Base-by-base conservation (phyloP, 2,329 filamentous ascomycete species). In the Phialophora expanda region DNA sequence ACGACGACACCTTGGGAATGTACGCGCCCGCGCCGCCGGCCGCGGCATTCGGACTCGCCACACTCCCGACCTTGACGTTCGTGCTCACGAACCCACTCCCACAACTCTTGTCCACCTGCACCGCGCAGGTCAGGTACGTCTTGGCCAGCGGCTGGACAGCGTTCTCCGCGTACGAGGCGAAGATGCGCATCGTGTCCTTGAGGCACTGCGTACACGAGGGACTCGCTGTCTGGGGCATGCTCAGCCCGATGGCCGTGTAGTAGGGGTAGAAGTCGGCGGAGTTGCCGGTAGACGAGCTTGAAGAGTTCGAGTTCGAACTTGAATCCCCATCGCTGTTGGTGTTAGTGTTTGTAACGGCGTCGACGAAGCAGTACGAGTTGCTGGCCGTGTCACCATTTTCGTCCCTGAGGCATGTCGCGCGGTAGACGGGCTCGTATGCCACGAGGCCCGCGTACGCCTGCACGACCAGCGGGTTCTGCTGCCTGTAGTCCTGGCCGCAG, bases 261-360 rank as follows among this genome's bases (percentile, higher is more conserved):
- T 97, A 99, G 41, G 95, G 84, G 74, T 93, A 94, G 38, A 87
- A 85, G 75, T 95, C 90, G 34, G 87, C 86, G 0, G 90, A 83
- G 8, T 86, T 89, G 11, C 9, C 9, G 2, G 9, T 34, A 9
- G 32, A 34, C 11, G 32, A 34, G 32, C 32, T 34, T 9, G 32
- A 34, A 1, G 32, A 34, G 4, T 34, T 34, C 32, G 32, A 34
- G 12, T 3, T 34, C 4, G 32, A 28, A 28, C 3, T 28, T 4
- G 28, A 28, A 7, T 28, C 28, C 28, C 28, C 28, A 4, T 28
- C 28, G 5, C 28, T 4, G 32, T 34, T 9, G 32, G 32, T 12
- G 24, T 86, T 85, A 5, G 81, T 76, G 78, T 97, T 96, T 56
- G 90, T 92, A 66, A 93, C 87, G 57, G 94, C 92, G 72, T 91